phyloP scores from a whole-genome alignment of 257 asterid genomes.

The Linderniella brevidens region DNA sequence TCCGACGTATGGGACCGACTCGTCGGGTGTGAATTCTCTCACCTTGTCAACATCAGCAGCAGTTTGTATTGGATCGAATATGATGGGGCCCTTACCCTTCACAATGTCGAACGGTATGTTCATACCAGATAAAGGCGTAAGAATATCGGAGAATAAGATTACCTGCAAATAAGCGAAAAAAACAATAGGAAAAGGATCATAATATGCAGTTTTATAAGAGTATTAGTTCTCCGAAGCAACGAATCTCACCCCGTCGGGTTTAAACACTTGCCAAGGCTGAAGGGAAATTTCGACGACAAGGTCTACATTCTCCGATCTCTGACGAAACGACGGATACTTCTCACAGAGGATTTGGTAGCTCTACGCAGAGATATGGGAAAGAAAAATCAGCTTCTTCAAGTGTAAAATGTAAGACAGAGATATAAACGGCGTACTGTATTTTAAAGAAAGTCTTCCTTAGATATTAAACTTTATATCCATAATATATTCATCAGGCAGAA shows the following conservation, averaged over 20 bases:
- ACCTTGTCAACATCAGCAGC: constrained; percentile 75
- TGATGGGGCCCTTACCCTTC: constrained; percentile 92
- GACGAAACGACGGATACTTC: constrained; percentile 94
- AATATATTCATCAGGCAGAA: too few relatives aligned
- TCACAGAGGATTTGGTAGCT: constrained; percentile 88
- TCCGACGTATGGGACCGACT: constrained; percentile 92
- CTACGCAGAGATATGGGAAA: constrained; percentile 22
- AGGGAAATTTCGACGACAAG: constrained; percentile 97
- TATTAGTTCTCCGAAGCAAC: neutral
- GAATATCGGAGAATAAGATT: constrained; percentile 95
- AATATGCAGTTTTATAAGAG: neutral
- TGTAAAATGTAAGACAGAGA: too few relatives aligned
- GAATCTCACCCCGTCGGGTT: constrained; percentile 82
- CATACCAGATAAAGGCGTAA: constrained; percentile 95
- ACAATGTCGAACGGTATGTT: constrained; percentile 94
- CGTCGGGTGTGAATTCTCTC: constrained; percentile 73
- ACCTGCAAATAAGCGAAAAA: constrained; percentile 35
- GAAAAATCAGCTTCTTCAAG: neutral
- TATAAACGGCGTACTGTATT: too few relatives aligned
- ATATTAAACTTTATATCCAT: too few relatives aligned
- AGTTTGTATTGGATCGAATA: constrained; percentile 58
- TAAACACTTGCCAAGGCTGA: constrained; percentile 93
- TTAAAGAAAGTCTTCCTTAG: too few relatives aligned
- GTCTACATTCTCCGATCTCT: constrained; percentile 94
- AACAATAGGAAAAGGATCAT: neutral